Base-by-base conservation (phyloP, 768 basidiomycete species). In the Leccinellum rugosiceps region DNA sequence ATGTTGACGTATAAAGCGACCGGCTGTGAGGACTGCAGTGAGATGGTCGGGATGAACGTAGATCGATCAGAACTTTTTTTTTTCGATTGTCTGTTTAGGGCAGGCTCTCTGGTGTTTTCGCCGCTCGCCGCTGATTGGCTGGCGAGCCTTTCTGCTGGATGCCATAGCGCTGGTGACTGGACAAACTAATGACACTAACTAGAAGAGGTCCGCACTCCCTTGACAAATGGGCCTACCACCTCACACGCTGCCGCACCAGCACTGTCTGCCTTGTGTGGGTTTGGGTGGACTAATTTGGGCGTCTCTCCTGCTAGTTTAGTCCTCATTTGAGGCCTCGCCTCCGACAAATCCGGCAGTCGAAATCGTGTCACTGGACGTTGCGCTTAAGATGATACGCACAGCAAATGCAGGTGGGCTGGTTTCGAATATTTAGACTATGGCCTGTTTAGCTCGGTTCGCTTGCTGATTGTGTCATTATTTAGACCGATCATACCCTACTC, bases 1-100 rank as follows among this genome's bases (percentile, higher is more conserved):
- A 90, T 92, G 13, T 66, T 69, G 56, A 63, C 52, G 59, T 67
- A 46, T 58, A 57, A 52, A 35, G 19, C 32, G 50, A 52, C 48
- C 17, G 48, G 57, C 53, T 44, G 55, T 44, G 50, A 51, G 28
- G 48, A 38, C 21, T 53, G 38, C 34, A 38, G 45, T 38, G 57
- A 66, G 59, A 67, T 66, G 74, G 58, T 60, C 53, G 58, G 61
- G 67, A 69, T 62, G 60, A 71, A 65, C 63, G 68, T 59, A 65
- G 58, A 65, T 72, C 56, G 70, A 64, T 65, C 55, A 21, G 10
- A 21, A n/a, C 9, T 57, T 62, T 43, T 43, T 60, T 58, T 60
- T 63, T 61, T 62, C 54, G 60, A 59, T 52, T 35, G 19, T 45
- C 30, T 46, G 47, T 74, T 74, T 74, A 72, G 73, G 73, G 73